These are phyloP conservation scores for Didymellaceae sp. DNA, from an alignment of 2,329 filamentous ascomycete species.

Conservation along the genomic window DNA sequence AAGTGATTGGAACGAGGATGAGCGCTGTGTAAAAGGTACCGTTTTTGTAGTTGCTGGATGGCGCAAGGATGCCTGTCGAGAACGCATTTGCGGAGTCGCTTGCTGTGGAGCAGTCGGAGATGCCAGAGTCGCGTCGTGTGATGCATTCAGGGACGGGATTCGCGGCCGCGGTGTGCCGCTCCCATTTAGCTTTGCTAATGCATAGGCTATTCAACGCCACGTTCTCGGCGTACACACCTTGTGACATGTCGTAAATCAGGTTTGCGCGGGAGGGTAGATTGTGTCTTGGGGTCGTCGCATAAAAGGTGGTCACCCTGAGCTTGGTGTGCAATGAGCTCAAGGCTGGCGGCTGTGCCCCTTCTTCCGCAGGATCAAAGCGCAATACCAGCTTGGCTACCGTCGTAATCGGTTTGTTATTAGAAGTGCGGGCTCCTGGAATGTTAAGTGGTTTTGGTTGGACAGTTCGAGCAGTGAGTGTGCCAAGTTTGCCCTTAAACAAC, in stretches of 20 bases:
- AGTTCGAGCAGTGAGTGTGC: slow-evolving; percentile 63
- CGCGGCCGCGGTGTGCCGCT: slow-evolving; percentile 50
- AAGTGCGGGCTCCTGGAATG: slow-evolving; percentile 52
- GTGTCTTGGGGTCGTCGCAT: slow-evolving; percentile 58
- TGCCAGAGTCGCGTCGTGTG: slow-evolving; percentile 51
- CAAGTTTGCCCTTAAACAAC: slow-evolving; percentile 64
- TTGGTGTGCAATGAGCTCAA: slow-evolving; percentile 61
- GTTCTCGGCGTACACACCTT: slow-evolving; percentile 61
- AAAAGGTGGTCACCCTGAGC: slow-evolving; percentile 65
- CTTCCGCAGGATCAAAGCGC: slow-evolving; percentile 65
- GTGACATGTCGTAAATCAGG: slow-evolving; percentile 54
- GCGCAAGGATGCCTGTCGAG: slow-evolving; percentile 40
- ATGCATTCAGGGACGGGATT: slow-evolving; percentile 37
- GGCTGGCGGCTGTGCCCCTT: slow-evolving; percentile 58
- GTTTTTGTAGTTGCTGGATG: slow-evolving; percentile 50
- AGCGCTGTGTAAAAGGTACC: slow-evolving; percentile 65
- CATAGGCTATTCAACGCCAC: slow-evolving; percentile 62
- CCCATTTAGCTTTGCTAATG: slow-evolving; percentile 65
- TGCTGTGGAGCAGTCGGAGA: slow-evolving; percentile 44
- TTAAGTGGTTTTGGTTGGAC: slow-evolving; percentile 64
- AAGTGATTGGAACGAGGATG: slow-evolving; percentile 68
- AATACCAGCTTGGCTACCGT: slow-evolving; percentile 64
- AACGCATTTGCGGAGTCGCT: slow-evolving; percentile 24
- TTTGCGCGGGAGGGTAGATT: slow-evolving; percentile 56
- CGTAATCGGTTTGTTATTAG: slow-evolving; percentile 52